Evolutionary conservation across 768 basidiomycete species (phyloP), one percentile per base, ranked within the genome.

Genomic region (Artomyces pyxidatus): DNA sequence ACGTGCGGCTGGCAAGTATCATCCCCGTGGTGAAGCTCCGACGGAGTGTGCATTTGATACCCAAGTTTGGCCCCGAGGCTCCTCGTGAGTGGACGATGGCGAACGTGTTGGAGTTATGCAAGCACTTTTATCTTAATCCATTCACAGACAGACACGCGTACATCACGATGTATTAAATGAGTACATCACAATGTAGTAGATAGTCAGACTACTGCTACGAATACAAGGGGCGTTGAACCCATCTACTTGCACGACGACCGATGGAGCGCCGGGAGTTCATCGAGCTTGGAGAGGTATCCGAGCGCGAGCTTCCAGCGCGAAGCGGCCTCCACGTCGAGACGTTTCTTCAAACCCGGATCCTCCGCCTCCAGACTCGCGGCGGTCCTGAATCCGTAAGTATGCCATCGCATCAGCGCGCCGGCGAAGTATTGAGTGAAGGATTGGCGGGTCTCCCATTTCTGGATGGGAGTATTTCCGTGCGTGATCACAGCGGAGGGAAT

Each of bases 61-160:
- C 68, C 0, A 53, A 58, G 30, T 69, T 66, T 45, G 65, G 67
- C 2, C 50, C 51, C 4, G 32, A 46, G 1, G 64, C 56, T 0
- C 64, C 63, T 23, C 27, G 49, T 0, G 55, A 58, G 5, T 71
- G 70, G 70, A 59, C 58, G 1, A 61, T 56, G 30, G 62, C 57
- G 17, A 69, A 43, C 30, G 63, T 69, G 6, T 55, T 70, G 2
- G 66, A 71, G 8, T 6, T 30, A 12, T 61, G 60, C 45, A 35
- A 35, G 6, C 47, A 25, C 1, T 71, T 70, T 44, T 71, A 51
- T 55, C 50, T 67, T 0, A 69, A 63, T 54, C 42, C 56, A 0
- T 67, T 62, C 38, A 56, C 58, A 17, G 63, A 67, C 51, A 35
- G 57, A 42, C 62, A 64, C 55, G 25, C 48, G 14, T 68, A 66